Percentiles rank a stretch among this genome's conserved stretches.
These are phyloP conservation scores for Yamadazyma philogaea DNA, from an alignment of 805 yeast species.

Conservation along the genomic window DNA sequence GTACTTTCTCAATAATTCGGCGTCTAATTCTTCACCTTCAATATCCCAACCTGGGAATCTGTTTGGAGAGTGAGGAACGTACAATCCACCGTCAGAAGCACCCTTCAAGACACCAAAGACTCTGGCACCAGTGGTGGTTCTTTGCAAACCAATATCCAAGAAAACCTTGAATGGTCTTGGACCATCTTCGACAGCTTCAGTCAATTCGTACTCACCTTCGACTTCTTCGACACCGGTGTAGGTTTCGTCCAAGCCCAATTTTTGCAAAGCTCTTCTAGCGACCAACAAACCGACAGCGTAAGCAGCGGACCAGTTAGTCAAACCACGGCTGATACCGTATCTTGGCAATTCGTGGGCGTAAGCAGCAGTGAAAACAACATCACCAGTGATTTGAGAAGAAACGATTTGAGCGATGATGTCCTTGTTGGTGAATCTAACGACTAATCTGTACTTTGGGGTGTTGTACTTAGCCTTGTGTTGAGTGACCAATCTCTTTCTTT, in stretches of 20 bases:
- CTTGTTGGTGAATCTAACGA: constrained; percentile 99
- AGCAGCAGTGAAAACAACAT: constrained; percentile 93
- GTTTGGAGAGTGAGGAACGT: constrained; percentile 98
- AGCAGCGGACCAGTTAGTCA: constrained; percentile 99
- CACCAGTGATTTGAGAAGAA: constrained; percentile 97
- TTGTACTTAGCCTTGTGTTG: constrained; percentile 99
- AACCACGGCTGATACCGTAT: constrained; percentile 97
- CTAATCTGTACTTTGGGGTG: constrained; percentile 99
- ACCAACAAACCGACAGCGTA: constrained; percentile 97
- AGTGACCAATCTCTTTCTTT: constrained; percentile 98
- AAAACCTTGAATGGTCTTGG: constrained; percentile 99
- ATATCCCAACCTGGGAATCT: constrained; percentile 99
- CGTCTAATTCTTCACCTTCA: constrained; percentile 96
- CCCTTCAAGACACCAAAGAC: constrained; percentile 99
- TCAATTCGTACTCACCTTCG: constrained; percentile 97
- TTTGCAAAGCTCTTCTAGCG: constrained; percentile 98
- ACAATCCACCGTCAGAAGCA: constrained; percentile 99
- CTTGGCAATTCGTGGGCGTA: constrained; percentile 98
- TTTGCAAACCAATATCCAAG: constrained; percentile 98
- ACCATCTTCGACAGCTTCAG: constrained; percentile 98
- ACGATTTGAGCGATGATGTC: constrained; percentile 98
- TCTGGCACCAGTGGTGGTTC: constrained; percentile 99
- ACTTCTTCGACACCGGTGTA: constrained; percentile 99
- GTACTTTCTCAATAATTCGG: constrained; percentile 96
- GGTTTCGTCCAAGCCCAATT: constrained; percentile 97